Evolutionary conservation across 495 filamentous ascomycete species (phyloP), one percentile per base, ranked within the genome.

Genomic region (Halenospora varia): DNA sequence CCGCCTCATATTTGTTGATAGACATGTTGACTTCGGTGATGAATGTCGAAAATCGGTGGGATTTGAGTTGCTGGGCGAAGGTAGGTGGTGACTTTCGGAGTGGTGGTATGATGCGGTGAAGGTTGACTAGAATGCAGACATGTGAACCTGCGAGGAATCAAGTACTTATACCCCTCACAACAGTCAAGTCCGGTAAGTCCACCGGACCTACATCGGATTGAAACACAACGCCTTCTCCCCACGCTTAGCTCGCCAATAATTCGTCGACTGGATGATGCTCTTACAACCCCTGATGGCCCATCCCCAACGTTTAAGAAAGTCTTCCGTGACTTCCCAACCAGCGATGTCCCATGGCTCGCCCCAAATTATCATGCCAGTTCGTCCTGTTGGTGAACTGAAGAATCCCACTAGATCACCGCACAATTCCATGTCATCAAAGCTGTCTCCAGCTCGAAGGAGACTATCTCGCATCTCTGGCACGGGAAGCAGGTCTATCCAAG

Each of bases 1-100:
- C 24, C 35, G 18, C 17, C 2, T 18, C 56, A 39, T 58, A 58
- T 25, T 47, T 47, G 10, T 20, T 29, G 11, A 48, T 22, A 56
- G 42, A 2, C 3, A 70, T 67, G 46, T 75, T 73, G 57, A 11
- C 3, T 11, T 20, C 20, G 22, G n/a, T n/a, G n/a, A n/a, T n/a
- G n/a, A n/a, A n/a, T n/a, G n/a, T n/a, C n/a, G n/a, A n/a, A n/a
- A n/a, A 13, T 6, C 29, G 29, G 13, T 35, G 29, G 13, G 29
- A 35, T 35, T 35, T 4, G 29, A 35, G 29, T 35, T 35, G 29
- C 13, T 35, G 29, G 13, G 29, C 6, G 13, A 35, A 35, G 29
- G 4, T 35, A 6, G 29, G n/a, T n/a, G n/a, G n/a, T n/a, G n/a
- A n/a, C n/a, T n/a, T n/a, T n/a, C n/a, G n/a, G n/a, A n/a, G n/a